Percentiles rank a stretch among this genome's conserved stretches.
These are phyloP conservation scores for Cryptococcus jaspeensis DNA, from an alignment of 1,284 basidiomycete genomes.

Conservation along the genomic window DNA sequence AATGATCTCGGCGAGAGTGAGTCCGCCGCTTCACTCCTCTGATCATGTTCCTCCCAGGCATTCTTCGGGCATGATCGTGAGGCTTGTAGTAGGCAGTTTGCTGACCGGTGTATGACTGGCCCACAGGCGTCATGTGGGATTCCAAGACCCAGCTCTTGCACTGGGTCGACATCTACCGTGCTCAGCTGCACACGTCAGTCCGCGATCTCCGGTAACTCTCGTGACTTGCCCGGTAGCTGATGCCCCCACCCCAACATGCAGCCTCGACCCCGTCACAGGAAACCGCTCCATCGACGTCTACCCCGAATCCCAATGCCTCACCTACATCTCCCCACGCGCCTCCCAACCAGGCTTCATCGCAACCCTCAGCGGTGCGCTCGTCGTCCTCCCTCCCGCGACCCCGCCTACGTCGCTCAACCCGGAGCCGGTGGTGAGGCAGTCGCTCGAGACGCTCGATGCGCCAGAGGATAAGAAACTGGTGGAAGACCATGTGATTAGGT, in stretches of 20 bases:
- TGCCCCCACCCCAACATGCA: constrained; percentile 6
- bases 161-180: constrained; percentile 47
- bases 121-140: constrained; percentile 46
- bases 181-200: constrained; percentile 40
- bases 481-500: constrained; percentile 27
- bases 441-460: constrained; percentile 19
- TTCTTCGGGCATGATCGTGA: too few relatives aligned
- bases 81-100: too few relatives aligned
- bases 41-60: too few relatives aligned
- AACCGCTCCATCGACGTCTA: constrained; percentile 37
- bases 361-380: constrained; percentile 23
- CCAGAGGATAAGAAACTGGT: constrained; percentile 25
- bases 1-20: constrained; percentile 46
- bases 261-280: constrained; percentile 32
- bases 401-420: constrained; percentile 14
- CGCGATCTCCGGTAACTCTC: not conserved
- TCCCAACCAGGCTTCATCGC: constrained; percentile 34
- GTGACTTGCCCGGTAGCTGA: constrained; percentile 7
- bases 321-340: constrained; percentile 33
- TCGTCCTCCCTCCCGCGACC: constrained; percentile 24
- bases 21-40: constrained; percentile 4
- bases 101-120: not conserved
- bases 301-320: constrained; percentile 31
- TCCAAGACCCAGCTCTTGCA: constrained; percentile 34
- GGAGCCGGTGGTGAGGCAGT: constrained; percentile 7